Conservation (phyloP, 2,329 filamentous ascomycete genomes). For the Pseudopithomyces maydicus region DNA sequence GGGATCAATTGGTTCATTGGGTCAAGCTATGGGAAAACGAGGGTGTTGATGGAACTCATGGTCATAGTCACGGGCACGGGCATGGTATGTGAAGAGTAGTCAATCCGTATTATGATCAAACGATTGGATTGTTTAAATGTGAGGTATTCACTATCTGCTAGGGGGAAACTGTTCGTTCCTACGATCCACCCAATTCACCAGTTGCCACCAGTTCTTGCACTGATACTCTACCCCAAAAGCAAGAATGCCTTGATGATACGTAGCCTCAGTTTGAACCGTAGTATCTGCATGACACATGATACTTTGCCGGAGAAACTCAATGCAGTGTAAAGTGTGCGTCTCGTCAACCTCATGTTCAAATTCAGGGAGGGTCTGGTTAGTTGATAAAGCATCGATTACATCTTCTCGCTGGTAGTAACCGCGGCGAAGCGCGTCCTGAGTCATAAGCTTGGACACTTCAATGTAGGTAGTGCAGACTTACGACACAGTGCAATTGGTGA, state of each 20-base stretch:
- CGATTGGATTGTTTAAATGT: too few relatives aligned
- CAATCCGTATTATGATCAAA: too few relatives aligned
- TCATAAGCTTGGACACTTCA: too few relatives aligned
- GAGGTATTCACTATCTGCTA: too few relatives aligned
- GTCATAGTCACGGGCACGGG: not conserved
- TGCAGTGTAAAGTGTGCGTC: constrained; percentile 3
- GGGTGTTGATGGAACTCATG: not conserved
- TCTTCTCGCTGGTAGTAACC: too few relatives aligned
- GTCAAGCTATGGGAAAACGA: constrained; percentile 8
- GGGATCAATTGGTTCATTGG: constrained; percentile 11
- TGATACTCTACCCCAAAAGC: not conserved
- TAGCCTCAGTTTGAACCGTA: constrained; percentile 1
- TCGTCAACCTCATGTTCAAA: not conserved
- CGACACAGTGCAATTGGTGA: not conserved
- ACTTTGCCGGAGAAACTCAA: constrained; percentile 3
- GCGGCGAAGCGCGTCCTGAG: too few relatives aligned
- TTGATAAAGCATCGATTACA: too few relatives aligned
- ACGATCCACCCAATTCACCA: too few relatives aligned
- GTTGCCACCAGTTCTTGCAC: not conserved
- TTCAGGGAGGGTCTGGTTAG: too few relatives aligned
- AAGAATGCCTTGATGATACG: constrained; percentile 4
- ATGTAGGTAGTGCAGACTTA: too few relatives aligned
- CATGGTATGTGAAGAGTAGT: not conserved
- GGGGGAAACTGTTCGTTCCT: too few relatives aligned
- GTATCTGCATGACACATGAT: constrained; percentile 8